These are phyloP conservation scores for Euphorbia lathyris DNA, from an alignment of 345 rosid genomes.

Conservation along the genomic window DNA sequence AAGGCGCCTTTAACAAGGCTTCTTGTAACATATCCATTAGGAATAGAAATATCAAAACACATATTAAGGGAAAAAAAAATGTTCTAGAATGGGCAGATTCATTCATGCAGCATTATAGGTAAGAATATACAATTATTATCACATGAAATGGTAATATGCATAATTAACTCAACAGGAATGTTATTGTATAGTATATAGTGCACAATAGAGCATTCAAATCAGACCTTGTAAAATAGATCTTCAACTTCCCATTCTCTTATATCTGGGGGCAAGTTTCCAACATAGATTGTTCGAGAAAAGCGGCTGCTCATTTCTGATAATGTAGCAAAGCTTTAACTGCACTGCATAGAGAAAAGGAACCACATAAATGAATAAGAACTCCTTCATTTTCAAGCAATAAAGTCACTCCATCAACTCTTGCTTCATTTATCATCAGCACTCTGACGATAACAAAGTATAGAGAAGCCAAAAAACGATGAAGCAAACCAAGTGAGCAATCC, in stretches of 20 bases:
- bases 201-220: slow-evolving; percentile 14
- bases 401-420: slow-evolving; percentile 28
- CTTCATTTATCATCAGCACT: slow-evolving; percentile 35
- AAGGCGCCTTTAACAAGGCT: too few species aligned
- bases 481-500: slow-evolving; percentile 96
- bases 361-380: slow-evolving; percentile 25
- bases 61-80: background rate
- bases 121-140: background rate
- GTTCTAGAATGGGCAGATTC: background rate
- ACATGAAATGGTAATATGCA: background rate
- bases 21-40: background rate
- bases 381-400: slow-evolving; percentile 9
- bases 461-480: slow-evolving; percentile 49
- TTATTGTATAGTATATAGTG: background rate
- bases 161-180: background rate
- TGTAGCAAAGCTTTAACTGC: slow-evolving; percentile 19
- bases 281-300: slow-evolving; percentile 94
- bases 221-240: slow-evolving; percentile 93
- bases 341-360: slow-evolving; percentile 29
- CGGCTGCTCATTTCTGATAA: slow-evolving; percentile 78
- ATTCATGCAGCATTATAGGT: background rate
- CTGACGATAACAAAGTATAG: slow-evolving; percentile 29
- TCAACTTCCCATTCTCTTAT: slow-evolving; percentile 85
- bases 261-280: slow-evolving; percentile 92
- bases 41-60: background rate